Base-by-base conservation (phyloP, 768 basidiomycete genomes). In the Leccinum boreale region DNA sequence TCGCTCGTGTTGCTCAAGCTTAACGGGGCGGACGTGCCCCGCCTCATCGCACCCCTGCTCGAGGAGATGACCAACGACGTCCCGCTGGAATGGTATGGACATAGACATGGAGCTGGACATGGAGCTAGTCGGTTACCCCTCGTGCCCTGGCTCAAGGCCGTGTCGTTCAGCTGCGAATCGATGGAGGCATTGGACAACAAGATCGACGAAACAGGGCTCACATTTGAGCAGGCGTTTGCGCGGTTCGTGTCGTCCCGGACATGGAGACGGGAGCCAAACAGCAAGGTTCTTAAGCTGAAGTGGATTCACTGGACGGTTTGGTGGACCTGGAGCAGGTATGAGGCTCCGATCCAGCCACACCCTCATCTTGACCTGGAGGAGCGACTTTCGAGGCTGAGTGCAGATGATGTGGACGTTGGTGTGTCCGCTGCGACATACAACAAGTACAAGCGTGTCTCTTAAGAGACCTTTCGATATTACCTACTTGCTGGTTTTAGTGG, bases 301-400 rank as follows among this genome's bases (percentile, higher is more conserved):
- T 70, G 69, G 69, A 70, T 70, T 45, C 69, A 70, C 42, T 70
- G 69, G 69, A 70, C 69, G 58, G 61, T 70, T 4, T 70, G 69
- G 69, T 70, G 69, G 69, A 59, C 55, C 3, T 70, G 69, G 69
- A 64, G 60, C 29, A 42, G 66, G 54, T 59, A 62, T 45, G 54
- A 67, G 35, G n/a, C 62, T 3, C 54, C 69, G 1, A 48, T 66
- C 21, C 64, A 65, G 46, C 36, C 56, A 14, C 66, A 64, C 8
- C 67, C 67, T 3, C 17, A 58, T n/a, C 64, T 64, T 4, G 62
- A 67, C 36, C 58, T 70, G 57, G 69, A 70, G 61, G 49, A 21
- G 19, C 69, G 64, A 2, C 63, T 70, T 9, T 54, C 28, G 45
- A 57, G 19, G 42, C 9, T 71, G 39, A 71, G 70, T 33, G 62